A percentile compares a stretch with the other conserved stretches of the same genome.
Conservation (phyloP, 345 rosid genomes). For the Linum trigynum region DNA sequence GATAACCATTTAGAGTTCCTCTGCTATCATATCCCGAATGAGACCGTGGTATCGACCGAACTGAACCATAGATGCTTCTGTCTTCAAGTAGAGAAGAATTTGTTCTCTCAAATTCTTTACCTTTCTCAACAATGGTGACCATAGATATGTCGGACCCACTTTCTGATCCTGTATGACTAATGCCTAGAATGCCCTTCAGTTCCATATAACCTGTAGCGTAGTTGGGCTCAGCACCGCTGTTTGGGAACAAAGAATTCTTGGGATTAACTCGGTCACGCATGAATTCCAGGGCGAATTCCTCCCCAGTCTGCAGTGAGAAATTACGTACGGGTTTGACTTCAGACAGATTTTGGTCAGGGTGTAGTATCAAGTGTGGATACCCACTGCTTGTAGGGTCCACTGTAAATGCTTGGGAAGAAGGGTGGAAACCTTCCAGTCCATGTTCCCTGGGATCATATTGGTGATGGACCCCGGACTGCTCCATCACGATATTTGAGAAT, state of each 20-base stretch:
- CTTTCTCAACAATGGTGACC: conserved; percentile 33
- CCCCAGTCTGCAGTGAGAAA: conserved; percentile 83
- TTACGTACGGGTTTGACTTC: conserved; percentile 65
- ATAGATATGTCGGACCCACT: conserved; percentile 54
- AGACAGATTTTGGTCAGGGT: conserved; percentile 30
- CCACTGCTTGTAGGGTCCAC: conserved; percentile 34
- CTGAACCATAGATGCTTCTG: conserved; percentile 36
- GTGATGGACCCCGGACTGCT: conserved; percentile 32
- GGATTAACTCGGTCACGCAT: conserved; percentile 68
- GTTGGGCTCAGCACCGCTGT: conserved; percentile 34
- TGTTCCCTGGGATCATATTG: conserved; percentile 36
- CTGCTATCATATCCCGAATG: conserved; percentile 29
- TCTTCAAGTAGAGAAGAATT: conserved; percentile 33
- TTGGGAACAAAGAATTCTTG: conserved; percentile 35
- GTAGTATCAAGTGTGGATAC: conserved; percentile 24
- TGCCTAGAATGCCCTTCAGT: conserved; percentile 48
- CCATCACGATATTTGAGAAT: conserved; percentile 38
- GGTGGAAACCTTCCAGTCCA: conserved; percentile 34
- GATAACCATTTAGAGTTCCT: conserved; percentile 24
- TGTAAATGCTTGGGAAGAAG: conserved; percentile 34
- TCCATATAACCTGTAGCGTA: conserved; percentile 53
- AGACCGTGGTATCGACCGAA: conserved; percentile 39
- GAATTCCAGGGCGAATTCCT: conserved; percentile 86
- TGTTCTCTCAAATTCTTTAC: conserved; percentile 42
- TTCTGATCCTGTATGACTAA: conserved; percentile 51